Percentiles rank a stretch among this genome's conserved stretches.
Conservation (phyloP, 2,329 filamentous ascomycete species). For the Colletotrichum graminicola region DNA sequence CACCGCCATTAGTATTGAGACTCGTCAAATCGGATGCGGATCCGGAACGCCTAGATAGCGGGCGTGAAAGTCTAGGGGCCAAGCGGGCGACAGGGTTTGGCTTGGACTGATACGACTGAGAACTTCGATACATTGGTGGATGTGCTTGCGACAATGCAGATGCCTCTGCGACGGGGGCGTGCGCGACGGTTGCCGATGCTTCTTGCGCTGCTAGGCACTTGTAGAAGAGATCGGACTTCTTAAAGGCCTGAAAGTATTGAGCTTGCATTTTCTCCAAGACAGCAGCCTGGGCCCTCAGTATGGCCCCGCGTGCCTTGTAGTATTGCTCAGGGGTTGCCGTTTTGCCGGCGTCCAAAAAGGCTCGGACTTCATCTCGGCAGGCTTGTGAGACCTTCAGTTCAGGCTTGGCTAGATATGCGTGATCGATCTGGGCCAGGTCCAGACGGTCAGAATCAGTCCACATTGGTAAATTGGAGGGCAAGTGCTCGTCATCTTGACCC, state of each 20-base stretch:
- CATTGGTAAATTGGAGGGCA: constrained; percentile 70
- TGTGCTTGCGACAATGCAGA: constrained; percentile 20
- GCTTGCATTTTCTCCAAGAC: constrained; percentile 88
- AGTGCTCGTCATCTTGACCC: constrained; percentile 76
- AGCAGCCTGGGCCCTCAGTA: constrained; percentile 84
- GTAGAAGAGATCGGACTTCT: constrained; percentile 93
- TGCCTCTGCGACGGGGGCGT: constrained; percentile 23
- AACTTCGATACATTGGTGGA: constrained; percentile 41
- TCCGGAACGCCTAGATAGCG: constrained; percentile 56
- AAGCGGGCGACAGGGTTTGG: constrained; percentile 60
- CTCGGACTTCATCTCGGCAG: constrained; percentile 76
- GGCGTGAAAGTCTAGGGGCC: constrained; percentile 57
- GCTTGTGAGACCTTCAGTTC: constrained; percentile 83
- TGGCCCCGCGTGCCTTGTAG: constrained; percentile 81
- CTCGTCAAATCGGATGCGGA: constrained; percentile 63
- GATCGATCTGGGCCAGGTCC: constrained; percentile 91
- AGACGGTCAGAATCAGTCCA: constrained; percentile 89
- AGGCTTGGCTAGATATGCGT: constrained; percentile 85
- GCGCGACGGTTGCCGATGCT: constrained; percentile 56
- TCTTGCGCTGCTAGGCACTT: constrained; percentile 95
- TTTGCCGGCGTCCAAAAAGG: constrained; percentile 83
- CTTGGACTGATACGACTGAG: constrained; percentile 58
- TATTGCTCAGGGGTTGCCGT: constrained; percentile 85
- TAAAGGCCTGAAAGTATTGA: constrained; percentile 86
- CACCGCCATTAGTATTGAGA: constrained; percentile 53